Evolutionary conservation across 257 asterid genomes (phyloP), one percentile per base, ranked within the genome.

Genomic region (Rehmannia glutinosa): DNA sequence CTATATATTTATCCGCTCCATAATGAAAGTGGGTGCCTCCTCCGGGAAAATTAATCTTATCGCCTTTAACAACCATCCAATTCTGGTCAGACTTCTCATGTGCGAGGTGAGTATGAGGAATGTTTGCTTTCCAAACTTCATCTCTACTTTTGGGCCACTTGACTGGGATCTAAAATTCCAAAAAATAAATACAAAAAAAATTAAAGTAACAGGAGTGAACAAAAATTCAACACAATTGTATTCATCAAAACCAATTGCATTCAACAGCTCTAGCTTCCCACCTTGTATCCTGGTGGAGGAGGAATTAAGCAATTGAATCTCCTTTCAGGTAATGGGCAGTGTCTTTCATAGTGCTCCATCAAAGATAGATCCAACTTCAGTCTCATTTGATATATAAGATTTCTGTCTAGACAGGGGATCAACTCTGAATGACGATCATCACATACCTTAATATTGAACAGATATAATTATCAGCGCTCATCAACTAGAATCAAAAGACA

Each of bases 271-370:
- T n/a, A 47, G 56, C 30, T 17, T 36, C 73, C 58, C 49, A 85
- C 96, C 96, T 87, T 87, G 81, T 90, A 90, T 46, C 97, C 97
- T 1, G 87, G 52, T 57, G 97, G 97, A 49, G 97, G 97, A 69
- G 97, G 96, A 77, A 90, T 90, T 78, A 87, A 73, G 80, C 97
- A 90, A 80, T 90, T 90, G 70, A 63, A 90, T 42, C 88, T 83
- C 77, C 96, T 84, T 71, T 90, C 97, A 3, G 96, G 94, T 71
- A 69, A 68, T 11, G 97, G 97, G 74, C 97, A 90, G 73, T 90
- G 97, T 58, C 99, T 84, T 81, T 95, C 99, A 66, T 95, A 95
- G 84, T 95, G 99, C 89, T 95, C 99, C 99, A 94, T 95, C 78
- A 95, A 62, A 43, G 96, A 80, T 27, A 95, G 81, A 75, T 95